phyloP scores from a whole-genome alignment of 1,139 yeast species.

The Saccharomyces hybrid region DNA sequence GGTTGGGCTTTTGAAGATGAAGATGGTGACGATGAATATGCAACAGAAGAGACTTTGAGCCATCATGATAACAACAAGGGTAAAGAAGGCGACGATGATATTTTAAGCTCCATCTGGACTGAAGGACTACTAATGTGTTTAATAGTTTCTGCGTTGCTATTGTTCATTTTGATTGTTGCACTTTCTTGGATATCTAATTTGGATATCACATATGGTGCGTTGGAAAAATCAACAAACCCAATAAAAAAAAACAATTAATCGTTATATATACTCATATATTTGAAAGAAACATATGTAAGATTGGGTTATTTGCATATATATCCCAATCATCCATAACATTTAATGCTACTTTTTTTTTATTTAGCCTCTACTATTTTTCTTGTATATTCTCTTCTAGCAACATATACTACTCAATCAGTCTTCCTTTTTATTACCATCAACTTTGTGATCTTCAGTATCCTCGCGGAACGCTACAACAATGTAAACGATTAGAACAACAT shows the following conservation, averaged over 20 bases:
- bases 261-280: constrained; percentile 6
- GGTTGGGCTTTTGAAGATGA: constrained; percentile 5
- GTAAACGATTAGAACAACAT: constrained; percentile 77
- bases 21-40: constrained; percentile 4
- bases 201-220: constrained; percentile 60
- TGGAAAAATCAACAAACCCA: constrained; percentile 58
- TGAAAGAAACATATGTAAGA: not conserved
- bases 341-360: not conserved
- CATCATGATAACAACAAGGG: constrained; percentile 1
- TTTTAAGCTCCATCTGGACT: constrained; percentile 30
- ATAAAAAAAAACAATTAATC: constrained; percentile 49
- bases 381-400: not conserved
- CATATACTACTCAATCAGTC: constrained; percentile 4
- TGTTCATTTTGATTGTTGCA: constrained; percentile 47
- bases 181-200: constrained; percentile 55
- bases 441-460: constrained; percentile 43
- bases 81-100: constrained; percentile 14
- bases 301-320: constrained; percentile 7
- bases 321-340: not conserved
- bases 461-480: constrained; percentile 83
- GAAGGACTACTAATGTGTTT: constrained; percentile 59
- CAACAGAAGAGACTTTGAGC: not conserved
- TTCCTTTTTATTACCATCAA: constrained; percentile 26
- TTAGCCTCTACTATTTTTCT: not conserved
- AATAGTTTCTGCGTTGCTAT: constrained; percentile 48